Percentiles rank a stretch among this genome's conserved stretches.
Conservation (phyloP, 768 basidiomycete genomes). For the Harrya chromipes region DNA sequence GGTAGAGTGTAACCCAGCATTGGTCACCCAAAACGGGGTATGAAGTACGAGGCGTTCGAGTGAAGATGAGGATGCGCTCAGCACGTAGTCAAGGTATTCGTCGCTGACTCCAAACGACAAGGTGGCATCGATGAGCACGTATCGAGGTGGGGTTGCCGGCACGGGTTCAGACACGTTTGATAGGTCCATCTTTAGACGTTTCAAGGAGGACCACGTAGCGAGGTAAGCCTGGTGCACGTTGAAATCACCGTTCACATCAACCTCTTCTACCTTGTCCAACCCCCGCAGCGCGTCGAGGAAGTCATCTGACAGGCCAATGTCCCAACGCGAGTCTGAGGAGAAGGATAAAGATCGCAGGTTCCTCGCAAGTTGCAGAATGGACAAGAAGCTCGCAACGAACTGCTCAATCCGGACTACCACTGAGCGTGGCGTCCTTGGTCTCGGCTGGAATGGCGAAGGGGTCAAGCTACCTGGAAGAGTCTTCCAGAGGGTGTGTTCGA, state of each 20-base stretch:
- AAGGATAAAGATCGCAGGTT: background rate
- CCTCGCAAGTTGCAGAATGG: background rate
- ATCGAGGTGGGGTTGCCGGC: background rate
- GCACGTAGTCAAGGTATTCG: background rate
- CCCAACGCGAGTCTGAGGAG: background rate
- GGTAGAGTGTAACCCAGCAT: background rate
- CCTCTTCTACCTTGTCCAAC: background rate
- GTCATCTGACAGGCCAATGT: too few species aligned
- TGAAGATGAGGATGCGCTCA: background rate
- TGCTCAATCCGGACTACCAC: background rate
- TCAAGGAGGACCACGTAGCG: background rate
- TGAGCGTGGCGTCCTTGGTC: background rate
- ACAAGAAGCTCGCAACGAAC: background rate
- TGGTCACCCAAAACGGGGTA: background rate
- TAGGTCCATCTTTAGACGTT: background rate
- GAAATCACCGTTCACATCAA: background rate
- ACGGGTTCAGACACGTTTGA: too few species aligned
- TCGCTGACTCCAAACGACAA: background rate
- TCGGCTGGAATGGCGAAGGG: too few species aligned
- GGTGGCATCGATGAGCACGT: background rate
- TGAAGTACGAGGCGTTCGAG: background rate
- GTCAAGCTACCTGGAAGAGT: background rate
- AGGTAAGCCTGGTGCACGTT: background rate
- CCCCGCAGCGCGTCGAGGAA: background rate
- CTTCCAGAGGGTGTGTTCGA: background rate